Conservation (phyloP, 257 asterid genomes). For the Solanum virginianum region DNA sequence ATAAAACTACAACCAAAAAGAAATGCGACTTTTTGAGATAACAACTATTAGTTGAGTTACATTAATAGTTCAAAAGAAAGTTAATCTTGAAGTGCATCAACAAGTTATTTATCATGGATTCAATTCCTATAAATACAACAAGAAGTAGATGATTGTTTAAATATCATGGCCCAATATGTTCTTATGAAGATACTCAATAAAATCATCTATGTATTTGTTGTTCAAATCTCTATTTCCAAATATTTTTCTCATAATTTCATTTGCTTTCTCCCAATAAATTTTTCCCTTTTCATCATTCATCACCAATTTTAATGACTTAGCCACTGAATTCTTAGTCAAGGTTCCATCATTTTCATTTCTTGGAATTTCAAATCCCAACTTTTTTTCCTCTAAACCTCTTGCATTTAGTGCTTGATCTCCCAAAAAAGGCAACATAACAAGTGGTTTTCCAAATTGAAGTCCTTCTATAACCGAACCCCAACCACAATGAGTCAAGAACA, state of each 20-base stretch:
- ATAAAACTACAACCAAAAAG: no score
- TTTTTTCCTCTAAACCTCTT: conserved; percentile 12
- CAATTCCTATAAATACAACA: no score
- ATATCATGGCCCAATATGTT: neutral
- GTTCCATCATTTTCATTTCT: conserved; percentile 19
- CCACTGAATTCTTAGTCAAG: conserved; percentile 8
- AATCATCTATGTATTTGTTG: conserved; percentile 3
- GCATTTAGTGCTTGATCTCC: conserved; percentile 25
- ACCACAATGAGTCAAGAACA: neutral
- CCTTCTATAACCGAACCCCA: conserved; percentile 23
- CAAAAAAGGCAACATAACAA: conserved; percentile 18
- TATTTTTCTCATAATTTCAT: neutral
- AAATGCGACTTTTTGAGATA: no score
- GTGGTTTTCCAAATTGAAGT: conserved; percentile 10
- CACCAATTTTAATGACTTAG: conserved; percentile 7
- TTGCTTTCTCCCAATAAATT: conserved; percentile 3
- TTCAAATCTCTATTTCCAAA: conserved; percentile 7
- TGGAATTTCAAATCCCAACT: conserved; percentile 13
- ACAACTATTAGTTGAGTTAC: no score
- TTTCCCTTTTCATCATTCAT: conserved; percentile 12
- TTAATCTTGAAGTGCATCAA: no score
- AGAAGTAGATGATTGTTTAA: neutral
- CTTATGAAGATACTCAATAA: neutral
- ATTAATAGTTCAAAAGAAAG: no score
- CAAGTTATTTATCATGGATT: no score